Evolutionary conservation across 805 yeast species (phyloP), one percentile per base, ranked within the genome.

Genomic region (Clavispora phyllophila): DNA sequence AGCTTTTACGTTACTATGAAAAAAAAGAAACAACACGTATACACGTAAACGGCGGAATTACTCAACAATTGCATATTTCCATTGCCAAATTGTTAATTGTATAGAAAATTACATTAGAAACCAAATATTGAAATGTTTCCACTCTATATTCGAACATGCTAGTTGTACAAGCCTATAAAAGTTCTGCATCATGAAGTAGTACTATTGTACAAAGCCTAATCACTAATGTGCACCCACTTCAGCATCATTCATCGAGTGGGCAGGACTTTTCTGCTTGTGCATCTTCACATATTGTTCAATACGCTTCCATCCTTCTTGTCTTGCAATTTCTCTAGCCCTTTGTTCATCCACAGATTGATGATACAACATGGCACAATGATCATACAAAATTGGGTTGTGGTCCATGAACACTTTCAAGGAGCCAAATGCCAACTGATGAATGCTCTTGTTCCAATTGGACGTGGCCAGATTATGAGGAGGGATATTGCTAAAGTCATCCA

Each of bases 351-450:
- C 70, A 39, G 86, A 81, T 54, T 87, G 87, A 54, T 88, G 84
- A 62, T 89, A 89, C 48, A 87, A 65, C 54, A 87, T 76, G n/a
- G 95, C 85, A 60, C 98, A 91, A 59, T 89, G 90, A 61, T 90
- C 96, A 64, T 87, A 93, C 20, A 91, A 72, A 8, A 83, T 82
- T 13, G 96, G 95, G 61, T 90, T 90, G 40, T 93, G 84, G 57
- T 91, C 97, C 81, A 90, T 80, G 58, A 93, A 90, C 43, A 87
- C 84, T 62, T 89, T 89, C 55, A 93, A 72, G 0, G 98, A 96
- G 44, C 85, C 86, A 66, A 80, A 89, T 2, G 96, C 95, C 73
- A 91, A 78, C 38, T 87, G 81, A 52, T 91, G 93, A 35, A 93
- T 90, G 29, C 96, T 88, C 55, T 93, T 78, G 63, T 93, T 93